A percentile compares a stretch with the other conserved stretches of the same genome.
Conservation (phyloP, 257 asterid genomes). For the Haberlea rhodopensis region DNA sequence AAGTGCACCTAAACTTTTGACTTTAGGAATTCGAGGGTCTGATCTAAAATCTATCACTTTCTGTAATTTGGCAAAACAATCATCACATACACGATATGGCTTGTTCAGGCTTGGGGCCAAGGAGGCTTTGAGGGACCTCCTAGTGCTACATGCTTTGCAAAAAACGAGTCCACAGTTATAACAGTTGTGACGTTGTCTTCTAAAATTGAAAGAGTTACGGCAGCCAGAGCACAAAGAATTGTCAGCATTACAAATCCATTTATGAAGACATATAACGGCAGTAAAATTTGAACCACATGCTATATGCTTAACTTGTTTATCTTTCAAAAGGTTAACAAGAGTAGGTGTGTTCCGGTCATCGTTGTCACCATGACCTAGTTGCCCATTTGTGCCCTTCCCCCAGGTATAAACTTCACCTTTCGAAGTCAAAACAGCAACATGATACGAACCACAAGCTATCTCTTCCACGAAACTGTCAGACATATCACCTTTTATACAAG, state of each 20-base stretch:
- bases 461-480: constrained; percentile 59
- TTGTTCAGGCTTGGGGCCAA: constrained; percentile 73
- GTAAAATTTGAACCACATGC: constrained; percentile 78
- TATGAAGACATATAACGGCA: constrained; percentile 73
- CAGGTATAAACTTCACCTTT: constrained; percentile 80
- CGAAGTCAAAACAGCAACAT: constrained; percentile 65
- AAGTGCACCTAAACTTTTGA: constrained; percentile 34
- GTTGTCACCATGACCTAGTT: constrained; percentile 72
- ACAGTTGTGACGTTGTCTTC: constrained; percentile 85
- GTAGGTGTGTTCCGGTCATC: constrained; percentile 58
- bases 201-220: constrained; percentile 64
- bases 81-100: constrained; percentile 94
- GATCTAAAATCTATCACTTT: constrained; percentile 41
- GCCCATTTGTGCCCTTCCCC: constrained; percentile 85
- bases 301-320: constrained; percentile 66
- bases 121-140: constrained; percentile 68
- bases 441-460: constrained; percentile 79
- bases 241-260: constrained; percentile 66
- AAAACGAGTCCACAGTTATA: constrained; percentile 91
- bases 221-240: constrained; percentile 74
- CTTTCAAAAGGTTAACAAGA: constrained; percentile 59
- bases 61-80: constrained; percentile 67
- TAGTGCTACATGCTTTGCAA: constrained; percentile 69
- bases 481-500: constrained; percentile 44
- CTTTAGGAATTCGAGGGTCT: constrained; percentile 35